Conservation (phyloP, 441 rosid genomes). For the Adansonia madagascariensis region DNA sequence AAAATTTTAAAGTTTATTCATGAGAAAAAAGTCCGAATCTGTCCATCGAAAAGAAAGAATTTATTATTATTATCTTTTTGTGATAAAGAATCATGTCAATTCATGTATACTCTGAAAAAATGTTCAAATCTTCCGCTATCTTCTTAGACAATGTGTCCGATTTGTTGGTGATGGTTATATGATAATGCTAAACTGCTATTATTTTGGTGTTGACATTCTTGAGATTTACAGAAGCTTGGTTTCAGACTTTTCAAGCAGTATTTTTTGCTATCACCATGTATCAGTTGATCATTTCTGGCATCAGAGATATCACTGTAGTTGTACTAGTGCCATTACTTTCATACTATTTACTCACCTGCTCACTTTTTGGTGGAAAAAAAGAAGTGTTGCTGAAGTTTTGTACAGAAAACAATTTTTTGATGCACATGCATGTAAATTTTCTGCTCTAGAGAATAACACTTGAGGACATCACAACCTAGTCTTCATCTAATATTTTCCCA, state of each 20-base stretch:
- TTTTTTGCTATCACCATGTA: background rate
- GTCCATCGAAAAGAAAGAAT: background rate
- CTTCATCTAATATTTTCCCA: slow-evolving; percentile 11
- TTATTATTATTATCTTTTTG: background rate
- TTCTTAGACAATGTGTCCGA: background rate
- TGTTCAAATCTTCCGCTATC: background rate
- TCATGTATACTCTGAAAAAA: background rate
- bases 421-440: slow-evolving; percentile 6
- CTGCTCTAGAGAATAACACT: background rate
- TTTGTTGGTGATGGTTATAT: slow-evolving; percentile 11
- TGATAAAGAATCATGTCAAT: background rate
- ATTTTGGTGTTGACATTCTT: background rate
- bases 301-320: background rate
- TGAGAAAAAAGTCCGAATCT: background rate
- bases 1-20: background rate
- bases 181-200: slow-evolving; percentile 3
- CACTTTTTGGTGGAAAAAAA: background rate
- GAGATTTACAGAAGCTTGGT: slow-evolving; percentile 13
- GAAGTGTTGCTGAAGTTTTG: background rate
- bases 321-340: background rate
- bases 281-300: background rate
- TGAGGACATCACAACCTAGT: background rate
- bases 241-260: slow-evolving; percentile 17
- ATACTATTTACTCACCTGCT: background rate
- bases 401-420: background rate